A percentile compares a stretch with the other conserved stretches of the same genome.
Conservation (phyloP, 768 basidiomycete genomes). For the Kwoniella newhampshirensis region DNA sequence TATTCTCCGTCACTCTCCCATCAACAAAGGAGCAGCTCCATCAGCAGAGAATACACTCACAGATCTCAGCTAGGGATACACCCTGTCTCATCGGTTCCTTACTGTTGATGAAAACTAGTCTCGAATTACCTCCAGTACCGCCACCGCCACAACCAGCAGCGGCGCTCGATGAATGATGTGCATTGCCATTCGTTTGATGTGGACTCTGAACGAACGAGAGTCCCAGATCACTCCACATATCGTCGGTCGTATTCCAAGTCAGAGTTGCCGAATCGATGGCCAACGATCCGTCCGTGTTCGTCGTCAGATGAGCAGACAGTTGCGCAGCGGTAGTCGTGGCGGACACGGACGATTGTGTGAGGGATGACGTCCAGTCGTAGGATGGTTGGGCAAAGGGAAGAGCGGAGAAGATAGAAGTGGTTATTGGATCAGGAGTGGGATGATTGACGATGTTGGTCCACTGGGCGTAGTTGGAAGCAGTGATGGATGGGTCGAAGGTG, state of each 20-base stretch:
- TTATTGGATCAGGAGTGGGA: too few relatives aligned
- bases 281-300: slow-evolving; percentile 9
- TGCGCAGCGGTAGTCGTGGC: too few relatives aligned
- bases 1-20: background rate
- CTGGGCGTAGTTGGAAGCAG: too few relatives aligned
- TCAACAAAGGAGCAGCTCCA: background rate
- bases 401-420: too few relatives aligned
- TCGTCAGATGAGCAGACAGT: slow-evolving; percentile 11
- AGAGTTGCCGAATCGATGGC: slow-evolving; percentile 10
- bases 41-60: slow-evolving; percentile 6
- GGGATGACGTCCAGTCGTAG: slow-evolving; percentile 25
- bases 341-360: too few relatives aligned
- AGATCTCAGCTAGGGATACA: slow-evolving; percentile 29
- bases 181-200: slow-evolving; percentile 9
- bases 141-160: too few relatives aligned
- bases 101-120: slow-evolving; percentile 14
- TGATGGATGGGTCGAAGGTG: too few relatives aligned
- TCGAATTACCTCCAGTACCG: slow-evolving; percentile 7
- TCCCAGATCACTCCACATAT: slow-evolving; percentile 13
- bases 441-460: too few relatives aligned
- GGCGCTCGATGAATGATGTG: too few relatives aligned
- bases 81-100: slow-evolving; percentile 25
- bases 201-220: background rate
- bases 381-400: slow-evolving; percentile 8
- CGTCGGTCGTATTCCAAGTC: slow-evolving; percentile 7